A percentile compares a stretch with the other conserved stretches of the same genome.
phyloP scores from a whole-genome alignment of 805 yeast species.

The Ogataea pignaliae region DNA sequence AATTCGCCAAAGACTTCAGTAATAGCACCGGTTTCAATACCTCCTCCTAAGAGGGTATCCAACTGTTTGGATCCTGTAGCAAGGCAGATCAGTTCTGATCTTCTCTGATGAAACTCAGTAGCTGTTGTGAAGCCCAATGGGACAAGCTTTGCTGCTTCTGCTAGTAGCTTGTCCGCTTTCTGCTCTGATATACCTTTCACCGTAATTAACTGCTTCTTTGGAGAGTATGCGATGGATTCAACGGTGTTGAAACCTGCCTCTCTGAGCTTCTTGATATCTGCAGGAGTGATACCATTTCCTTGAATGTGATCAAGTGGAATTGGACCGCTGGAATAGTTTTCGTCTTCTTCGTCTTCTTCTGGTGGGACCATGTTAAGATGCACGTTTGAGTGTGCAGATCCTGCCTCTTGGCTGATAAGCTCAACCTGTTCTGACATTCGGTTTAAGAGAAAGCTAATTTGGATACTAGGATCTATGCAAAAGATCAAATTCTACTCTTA shows the following conservation, averaged over 20 bases:
- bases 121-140: constrained; percentile 98
- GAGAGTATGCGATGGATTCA: constrained; percentile 90
- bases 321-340: constrained; percentile 41
- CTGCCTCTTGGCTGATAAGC: not conserved
- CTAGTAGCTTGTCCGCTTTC: constrained; percentile 80
- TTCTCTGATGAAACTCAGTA: constrained; percentile 83
- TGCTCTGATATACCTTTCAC: constrained; percentile 95
- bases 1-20: constrained; percentile 97
- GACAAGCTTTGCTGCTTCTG: constrained; percentile 80
- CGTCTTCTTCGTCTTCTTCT: constrained; percentile 48
- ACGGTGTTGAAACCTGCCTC: constrained; percentile 87
- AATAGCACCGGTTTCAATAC: constrained; percentile 94
- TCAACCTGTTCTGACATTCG: constrained; percentile 1
- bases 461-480: too few species aligned
- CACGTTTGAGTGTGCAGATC: constrained; percentile 3
- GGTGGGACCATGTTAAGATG: constrained; percentile 8
- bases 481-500: too few species aligned
- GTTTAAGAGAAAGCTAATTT: too few species aligned
- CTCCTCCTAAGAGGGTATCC: constrained; percentile 93
- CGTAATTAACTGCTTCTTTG: constrained; percentile 68
- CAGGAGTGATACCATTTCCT: constrained; percentile 81
- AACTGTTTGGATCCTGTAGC: constrained; percentile 95
- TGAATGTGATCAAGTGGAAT: constrained; percentile 48
- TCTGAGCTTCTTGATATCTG: constrained; percentile 74
- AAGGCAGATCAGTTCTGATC: constrained; percentile 85